Percentiles rank a stretch among this genome's conserved stretches.
These are phyloP conservation scores for Cadophora luteo-olivacea DNA, from an alignment of 2,329 filamentous ascomycete genomes.

Conservation along the genomic window DNA sequence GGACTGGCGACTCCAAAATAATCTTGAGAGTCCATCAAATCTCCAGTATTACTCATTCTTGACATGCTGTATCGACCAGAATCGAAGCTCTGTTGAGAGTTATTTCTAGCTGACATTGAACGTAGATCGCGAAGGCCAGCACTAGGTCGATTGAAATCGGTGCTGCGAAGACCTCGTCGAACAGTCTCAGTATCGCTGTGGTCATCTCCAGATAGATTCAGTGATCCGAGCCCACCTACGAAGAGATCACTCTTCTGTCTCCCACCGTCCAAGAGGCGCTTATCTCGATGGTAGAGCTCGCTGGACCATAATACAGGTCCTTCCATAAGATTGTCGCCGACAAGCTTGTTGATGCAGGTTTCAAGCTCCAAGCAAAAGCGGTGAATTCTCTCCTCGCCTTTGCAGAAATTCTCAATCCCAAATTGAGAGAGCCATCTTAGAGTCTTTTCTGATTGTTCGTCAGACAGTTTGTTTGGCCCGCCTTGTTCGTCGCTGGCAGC, in stretches of 20 bases:
- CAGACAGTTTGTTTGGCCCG: slow-evolving; percentile 93
- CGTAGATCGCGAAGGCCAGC: slow-evolving; percentile 64
- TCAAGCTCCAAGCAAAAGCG: slow-evolving; percentile 91
- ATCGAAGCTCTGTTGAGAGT: slow-evolving; percentile 74
- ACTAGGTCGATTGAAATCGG: slow-evolving; percentile 48
- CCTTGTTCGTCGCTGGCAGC: slow-evolving; percentile 84
- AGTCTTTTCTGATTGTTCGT: slow-evolving; percentile 90
- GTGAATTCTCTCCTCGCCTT: slow-evolving; percentile 93
- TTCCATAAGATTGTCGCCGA: slow-evolving; percentile 83
- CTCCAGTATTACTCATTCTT: slow-evolving; percentile 62
- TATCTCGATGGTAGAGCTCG: slow-evolving; percentile 83
- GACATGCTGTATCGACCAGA: slow-evolving; percentile 69
- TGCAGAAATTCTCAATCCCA: slow-evolving; percentile 90
- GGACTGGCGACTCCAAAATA: slow-evolving; percentile 74
- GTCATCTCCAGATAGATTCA: slow-evolving; percentile 56
- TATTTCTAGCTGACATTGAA: slow-evolving; percentile 64
- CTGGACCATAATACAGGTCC: slow-evolving; percentile 93
- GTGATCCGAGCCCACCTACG: slow-evolving; percentile 53
- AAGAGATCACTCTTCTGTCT: slow-evolving; percentile 56
- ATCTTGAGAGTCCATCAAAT: slow-evolving; percentile 73
- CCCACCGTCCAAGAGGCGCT: slow-evolving; percentile 57
- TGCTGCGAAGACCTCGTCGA: slow-evolving; percentile 46
- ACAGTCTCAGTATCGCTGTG: slow-evolving; percentile 37
- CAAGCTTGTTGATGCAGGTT: slow-evolving; percentile 82
- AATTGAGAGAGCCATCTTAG: slow-evolving; percentile 81